A percentile compares a stretch with the other conserved stretches of the same genome.
These are phyloP conservation scores for Xerocomellus amylosporus DNA, from an alignment of 768 basidiomycete species.

Conservation along the genomic window DNA sequence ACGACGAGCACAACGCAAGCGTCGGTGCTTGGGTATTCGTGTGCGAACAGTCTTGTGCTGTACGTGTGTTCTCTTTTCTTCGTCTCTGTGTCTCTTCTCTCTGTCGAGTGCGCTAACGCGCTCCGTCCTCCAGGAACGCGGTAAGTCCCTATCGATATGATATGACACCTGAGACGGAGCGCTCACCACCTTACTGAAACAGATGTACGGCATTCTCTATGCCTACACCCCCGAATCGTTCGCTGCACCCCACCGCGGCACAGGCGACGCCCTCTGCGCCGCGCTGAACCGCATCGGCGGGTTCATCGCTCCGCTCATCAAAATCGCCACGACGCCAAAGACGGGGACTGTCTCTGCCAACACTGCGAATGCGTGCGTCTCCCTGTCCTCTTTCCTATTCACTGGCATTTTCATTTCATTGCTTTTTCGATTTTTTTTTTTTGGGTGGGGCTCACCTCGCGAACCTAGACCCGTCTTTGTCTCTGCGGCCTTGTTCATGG, in stretches of 20 bases:
- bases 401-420: too few relatives aligned
- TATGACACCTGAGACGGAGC: background rate
- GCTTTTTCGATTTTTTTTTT: background rate
- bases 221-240: slow-evolving; percentile 62
- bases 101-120: background rate
- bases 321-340: slow-evolving; percentile 41
- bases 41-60: slow-evolving; percentile 42
- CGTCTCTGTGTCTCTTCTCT: too few relatives aligned
- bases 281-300: slow-evolving; percentile 49
- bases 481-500: slow-evolving; percentile 44
- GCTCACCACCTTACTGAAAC: background rate
- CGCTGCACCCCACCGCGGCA: slow-evolving; percentile 55
- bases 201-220: slow-evolving; percentile 54
- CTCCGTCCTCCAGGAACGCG: slow-evolving; percentile 29
- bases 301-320: slow-evolving; percentile 48
- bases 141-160: slow-evolving; percentile 20
- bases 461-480: slow-evolving; percentile 45
- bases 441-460: background rate
- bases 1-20: slow-evolving; percentile 43
- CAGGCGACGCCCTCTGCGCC: slow-evolving; percentile 49
- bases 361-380: slow-evolving; percentile 37
- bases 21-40: slow-evolving; percentile 46
- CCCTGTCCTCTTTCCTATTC: background rate
- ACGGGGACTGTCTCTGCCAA: slow-evolving; percentile 30
- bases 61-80: slow-evolving; percentile 22